Conservation (phyloP, 768 basidiomycete genomes). For the Cystobasidium tubakii region DNA sequence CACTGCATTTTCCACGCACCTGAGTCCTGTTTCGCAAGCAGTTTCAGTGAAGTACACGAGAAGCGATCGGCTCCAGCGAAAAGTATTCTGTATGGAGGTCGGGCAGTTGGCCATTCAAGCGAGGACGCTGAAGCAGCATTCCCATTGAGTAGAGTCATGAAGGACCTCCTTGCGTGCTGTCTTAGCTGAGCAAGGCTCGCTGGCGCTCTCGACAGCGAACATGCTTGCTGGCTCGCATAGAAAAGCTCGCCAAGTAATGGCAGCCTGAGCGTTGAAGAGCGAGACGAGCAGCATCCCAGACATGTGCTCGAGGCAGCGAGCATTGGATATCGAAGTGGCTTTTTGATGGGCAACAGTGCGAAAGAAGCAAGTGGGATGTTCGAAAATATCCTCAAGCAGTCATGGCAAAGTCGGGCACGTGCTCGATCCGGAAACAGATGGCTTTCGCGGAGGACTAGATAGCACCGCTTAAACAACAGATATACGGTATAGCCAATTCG, state of each 20-base stretch:
- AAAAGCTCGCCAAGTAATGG: background rate
- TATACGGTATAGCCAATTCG: too few relatives aligned
- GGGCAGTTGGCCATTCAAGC: background rate
- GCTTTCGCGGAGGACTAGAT: too few relatives aligned
- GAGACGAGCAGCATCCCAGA: too few relatives aligned
- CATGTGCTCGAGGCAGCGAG: too few relatives aligned
- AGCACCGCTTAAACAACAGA: too few relatives aligned
- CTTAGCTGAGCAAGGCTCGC: background rate
- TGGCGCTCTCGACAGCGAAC: background rate
- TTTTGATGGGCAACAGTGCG: too few relatives aligned
- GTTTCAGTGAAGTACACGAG: conserved; percentile 38
- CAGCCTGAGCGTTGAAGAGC: background rate
- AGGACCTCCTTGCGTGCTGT: background rate
- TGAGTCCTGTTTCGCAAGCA: conserved; percentile 2
- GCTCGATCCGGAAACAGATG: too few relatives aligned
- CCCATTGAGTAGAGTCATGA: background rate
- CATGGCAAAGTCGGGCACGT: too few relatives aligned
- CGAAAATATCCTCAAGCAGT: too few relatives aligned
- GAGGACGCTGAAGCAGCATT: background rate
- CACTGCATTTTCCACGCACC: background rate
- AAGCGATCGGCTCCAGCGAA: conserved; percentile 44
- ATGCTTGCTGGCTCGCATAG: background rate
- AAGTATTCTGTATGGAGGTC: conserved; percentile 38
- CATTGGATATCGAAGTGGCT: too few relatives aligned
- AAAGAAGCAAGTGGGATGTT: too few relatives aligned